Evolutionary conservation across 2,329 filamentous ascomycete genomes (phyloP).

Genomic region (Biscogniauxia sp.): DNA sequence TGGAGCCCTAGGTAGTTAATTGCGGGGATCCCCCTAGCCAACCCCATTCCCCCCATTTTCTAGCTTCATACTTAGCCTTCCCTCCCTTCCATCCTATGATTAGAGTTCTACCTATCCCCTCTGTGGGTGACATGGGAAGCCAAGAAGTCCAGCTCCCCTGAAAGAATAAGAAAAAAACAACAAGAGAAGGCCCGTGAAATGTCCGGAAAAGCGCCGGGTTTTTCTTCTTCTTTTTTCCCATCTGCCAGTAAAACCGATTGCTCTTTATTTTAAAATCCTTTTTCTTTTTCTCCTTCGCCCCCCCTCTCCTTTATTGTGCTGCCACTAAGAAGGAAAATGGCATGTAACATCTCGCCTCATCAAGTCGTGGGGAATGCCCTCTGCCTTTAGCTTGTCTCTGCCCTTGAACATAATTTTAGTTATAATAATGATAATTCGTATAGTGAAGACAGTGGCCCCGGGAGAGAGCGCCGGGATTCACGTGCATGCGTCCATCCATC

Average conservation of each 20-base stretch:
- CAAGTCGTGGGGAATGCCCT: not conserved
- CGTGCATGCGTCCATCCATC: not conserved
- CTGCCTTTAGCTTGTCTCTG: not conserved
- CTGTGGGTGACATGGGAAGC: not conserved
- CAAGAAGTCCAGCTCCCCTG: not conserved
- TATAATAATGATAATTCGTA: not conserved
- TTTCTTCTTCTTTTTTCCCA: no score
- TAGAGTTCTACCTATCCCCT: not conserved
- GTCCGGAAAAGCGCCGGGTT: not conserved
- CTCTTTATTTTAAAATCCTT: not conserved
- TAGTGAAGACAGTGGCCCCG: not conserved
- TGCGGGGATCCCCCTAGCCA: no score
- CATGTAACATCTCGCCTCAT: not conserved
- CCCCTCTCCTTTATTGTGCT: not conserved
- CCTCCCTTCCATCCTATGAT: no score
- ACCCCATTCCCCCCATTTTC: not conserved
- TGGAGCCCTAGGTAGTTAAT: not conserved
- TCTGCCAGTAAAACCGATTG: not conserved
- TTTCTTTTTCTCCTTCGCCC: not conserved
- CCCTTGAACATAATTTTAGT: not conserved
- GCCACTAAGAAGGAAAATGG: not conserved
- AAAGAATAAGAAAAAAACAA: not conserved
- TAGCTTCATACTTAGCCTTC: no score
- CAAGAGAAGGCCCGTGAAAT: not conserved
- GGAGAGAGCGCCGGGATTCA: not conserved